Evolutionary conservation across 2,329 filamentous ascomycete genomes (phyloP).

Genomic region (Phaeosphaeria sp.): DNA sequence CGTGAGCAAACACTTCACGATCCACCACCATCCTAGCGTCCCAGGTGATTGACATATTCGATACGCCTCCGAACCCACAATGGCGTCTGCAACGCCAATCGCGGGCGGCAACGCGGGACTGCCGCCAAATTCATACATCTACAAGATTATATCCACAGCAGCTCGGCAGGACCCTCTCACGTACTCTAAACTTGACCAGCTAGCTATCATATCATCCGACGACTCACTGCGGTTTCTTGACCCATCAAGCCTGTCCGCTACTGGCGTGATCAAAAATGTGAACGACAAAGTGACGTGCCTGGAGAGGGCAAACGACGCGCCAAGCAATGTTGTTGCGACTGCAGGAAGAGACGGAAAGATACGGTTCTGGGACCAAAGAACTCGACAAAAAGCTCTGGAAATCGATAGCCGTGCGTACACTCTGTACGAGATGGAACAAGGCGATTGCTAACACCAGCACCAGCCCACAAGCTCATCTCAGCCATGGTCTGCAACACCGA

Average conservation of each 20-base stretch:
- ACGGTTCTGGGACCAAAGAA: slow-evolving; percentile 69
- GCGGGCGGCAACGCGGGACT: slow-evolving; percentile 32
- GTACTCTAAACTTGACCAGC: slow-evolving; percentile 40
- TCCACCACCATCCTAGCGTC: not conserved
- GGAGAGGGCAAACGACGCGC: slow-evolving; percentile 59
- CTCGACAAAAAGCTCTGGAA: slow-evolving; percentile 53
- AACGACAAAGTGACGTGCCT: slow-evolving; percentile 71
- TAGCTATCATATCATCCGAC: slow-evolving; percentile 73
- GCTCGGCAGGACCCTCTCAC: slow-evolving; percentile 39
- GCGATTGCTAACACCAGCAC: slow-evolving; percentile 26
- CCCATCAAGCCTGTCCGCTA: slow-evolving; percentile 60
- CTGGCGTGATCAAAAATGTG: slow-evolving; percentile 57
- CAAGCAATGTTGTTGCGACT: slow-evolving; percentile 66
- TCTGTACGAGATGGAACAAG: not conserved
- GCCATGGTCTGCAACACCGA: slow-evolving; percentile 67
- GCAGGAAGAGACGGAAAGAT: slow-evolving; percentile 75
- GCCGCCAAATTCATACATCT: slow-evolving; percentile 47
- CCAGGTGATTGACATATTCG: not conserved
- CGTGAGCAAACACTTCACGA: not conserved
- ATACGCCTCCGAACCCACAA: not conserved
- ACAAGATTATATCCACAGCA: slow-evolving; percentile 44
- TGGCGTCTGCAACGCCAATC: slow-evolving; percentile 27
- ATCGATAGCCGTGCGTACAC: slow-evolving; percentile 43
- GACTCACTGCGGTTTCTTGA: slow-evolving; percentile 72
- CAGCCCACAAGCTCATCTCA: slow-evolving; percentile 62